phyloP scores from a whole-genome alignment of 257 asterid genomes.

The Solanum neorickii region DNA sequence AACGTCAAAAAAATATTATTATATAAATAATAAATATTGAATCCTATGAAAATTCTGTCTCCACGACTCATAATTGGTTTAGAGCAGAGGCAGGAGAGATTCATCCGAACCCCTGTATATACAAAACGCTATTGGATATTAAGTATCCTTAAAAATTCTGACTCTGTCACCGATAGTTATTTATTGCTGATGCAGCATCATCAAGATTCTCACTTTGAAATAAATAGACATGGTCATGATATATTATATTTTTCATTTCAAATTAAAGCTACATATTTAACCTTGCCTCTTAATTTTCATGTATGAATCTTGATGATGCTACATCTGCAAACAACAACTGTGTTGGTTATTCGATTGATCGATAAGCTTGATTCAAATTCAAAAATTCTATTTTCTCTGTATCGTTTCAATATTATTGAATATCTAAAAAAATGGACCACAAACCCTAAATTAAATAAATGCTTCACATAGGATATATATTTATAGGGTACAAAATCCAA shows the following conservation, averaged over 20 bases:
- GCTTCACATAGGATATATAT: neutral
- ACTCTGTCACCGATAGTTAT: neutral
- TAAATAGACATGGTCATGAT: neutral
- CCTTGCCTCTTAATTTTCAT: conserved; percentile 14
- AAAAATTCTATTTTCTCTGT: neutral
- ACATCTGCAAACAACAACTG: conserved; percentile 36
- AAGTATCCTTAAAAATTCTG: neutral
- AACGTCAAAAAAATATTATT: neutral
- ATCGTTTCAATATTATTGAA: neutral
- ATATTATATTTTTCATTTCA: neutral
- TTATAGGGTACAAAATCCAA: neutral
- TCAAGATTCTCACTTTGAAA: conserved; percentile 40
- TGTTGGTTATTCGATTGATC: neutral
- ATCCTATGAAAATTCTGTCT: neutral
- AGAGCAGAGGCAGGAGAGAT: neutral
- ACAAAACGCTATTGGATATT: neutral
- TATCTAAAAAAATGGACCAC: neutral
- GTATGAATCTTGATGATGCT: conserved; percentile 46
- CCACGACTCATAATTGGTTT: neutral
- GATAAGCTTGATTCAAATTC: neutral
- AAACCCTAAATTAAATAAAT: neutral
- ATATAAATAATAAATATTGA: neutral
- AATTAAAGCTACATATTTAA: neutral
- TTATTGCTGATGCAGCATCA: conserved; percentile 50
- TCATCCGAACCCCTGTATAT: neutral